phyloP scores from a whole-genome alignment of 805 yeast species.

The Saitoella complicata region DNA sequence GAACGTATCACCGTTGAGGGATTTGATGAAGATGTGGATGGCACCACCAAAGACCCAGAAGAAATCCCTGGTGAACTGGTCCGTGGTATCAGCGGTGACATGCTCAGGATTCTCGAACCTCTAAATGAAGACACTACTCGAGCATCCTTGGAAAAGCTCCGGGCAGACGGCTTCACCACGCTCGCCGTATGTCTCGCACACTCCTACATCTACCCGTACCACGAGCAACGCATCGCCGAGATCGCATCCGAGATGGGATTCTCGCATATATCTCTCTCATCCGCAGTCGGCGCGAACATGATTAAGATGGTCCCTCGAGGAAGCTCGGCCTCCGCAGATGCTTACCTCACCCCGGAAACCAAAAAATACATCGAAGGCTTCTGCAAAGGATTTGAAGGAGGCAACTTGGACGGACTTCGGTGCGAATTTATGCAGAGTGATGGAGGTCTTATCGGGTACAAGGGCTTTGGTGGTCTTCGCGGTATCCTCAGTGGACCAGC shows the following conservation, averaged over 20 bases:
- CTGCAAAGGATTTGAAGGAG: slow-evolving; percentile 35
- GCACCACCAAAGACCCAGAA: slow-evolving; percentile 4
- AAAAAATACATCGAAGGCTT: slow-evolving; percentile 46
- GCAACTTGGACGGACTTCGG: slow-evolving; percentile 18
- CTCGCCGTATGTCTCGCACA: slow-evolving; percentile 59
- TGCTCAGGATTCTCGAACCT: slow-evolving; percentile 36
- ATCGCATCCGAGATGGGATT: slow-evolving; percentile 55
- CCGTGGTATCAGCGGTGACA: slow-evolving; percentile 52
- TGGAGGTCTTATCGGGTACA: slow-evolving; percentile 81
- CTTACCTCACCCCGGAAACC: slow-evolving; percentile 67
- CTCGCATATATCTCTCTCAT: slow-evolving; percentile 48
- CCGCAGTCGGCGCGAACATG: slow-evolving; percentile 52
- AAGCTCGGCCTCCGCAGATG: slow-evolving; percentile 68
- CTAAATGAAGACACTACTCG: slow-evolving; percentile 33
- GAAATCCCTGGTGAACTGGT: slow-evolving; percentile 22
- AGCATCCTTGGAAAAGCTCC: slow-evolving; percentile 28
- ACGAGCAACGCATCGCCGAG: slow-evolving; percentile 42
- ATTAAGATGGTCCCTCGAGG: slow-evolving; percentile 61
- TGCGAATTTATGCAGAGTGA: slow-evolving; percentile 90
- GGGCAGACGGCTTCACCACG: slow-evolving; percentile 44
- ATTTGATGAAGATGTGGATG: slow-evolving; percentile 53
- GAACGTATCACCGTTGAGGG: slow-evolving; percentile 79
- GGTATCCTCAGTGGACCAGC: slow-evolving; percentile 94
- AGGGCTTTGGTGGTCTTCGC: slow-evolving; percentile 65
- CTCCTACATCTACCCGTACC: slow-evolving; percentile 55